Evolutionary conservation across 202 grass and related monocot genomes (phyloP), one percentile per base, ranked within the genome.

Genomic region (Saccharum hybrid): DNA sequence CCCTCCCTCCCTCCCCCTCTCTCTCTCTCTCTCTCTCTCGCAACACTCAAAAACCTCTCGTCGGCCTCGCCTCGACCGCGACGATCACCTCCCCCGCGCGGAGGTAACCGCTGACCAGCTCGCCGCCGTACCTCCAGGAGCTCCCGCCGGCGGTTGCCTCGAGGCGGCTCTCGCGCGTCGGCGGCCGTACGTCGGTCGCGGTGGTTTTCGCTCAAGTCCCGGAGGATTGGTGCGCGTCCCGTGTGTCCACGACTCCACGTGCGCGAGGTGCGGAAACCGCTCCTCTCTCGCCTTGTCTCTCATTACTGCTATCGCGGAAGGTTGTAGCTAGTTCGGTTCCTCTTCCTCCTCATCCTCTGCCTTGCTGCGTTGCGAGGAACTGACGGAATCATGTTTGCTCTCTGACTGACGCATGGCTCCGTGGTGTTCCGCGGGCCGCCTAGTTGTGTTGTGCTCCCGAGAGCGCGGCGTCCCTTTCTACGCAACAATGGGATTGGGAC

Each of bases 31-130:
- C n/a, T n/a, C n/a, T n/a, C n/a, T n/a, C 0, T 26, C 26, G 26
- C 26, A 26, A 1, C 1, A 26, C 26, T 1, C 26, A 86, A 81
- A 76, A 85, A 66, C 37, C 26, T 38, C 77, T 54, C 77, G 28
- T 37, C 63, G 5, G 1, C 38, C 12, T 43, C 40, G 42, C 81
- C 43, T 72, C 52, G 65, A 30, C 61, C 26, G 26, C 61, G 81
- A 52, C 69, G 79, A 90, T 86, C 82, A 67, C 10, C 45, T 60
- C 21, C 56, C n/a, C 7, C 56, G 56, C n/a, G 56, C 56, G 8
- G n/a, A 59, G 56, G 56, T 10, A 59, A 19, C 8, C 9, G 0
- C 57, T 2, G 9, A 0, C 8, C 11, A 63, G 60, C 57, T 63
- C 60, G 60, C 10, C 60, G 23, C 60, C 60, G 22, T 5, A 11